A percentile compares a stretch with the other conserved stretches of the same genome.
Evolutionary conservation across 2,329 filamentous ascomycete genomes (phyloP).

Genomic region (Aureobasidium sp.): DNA sequence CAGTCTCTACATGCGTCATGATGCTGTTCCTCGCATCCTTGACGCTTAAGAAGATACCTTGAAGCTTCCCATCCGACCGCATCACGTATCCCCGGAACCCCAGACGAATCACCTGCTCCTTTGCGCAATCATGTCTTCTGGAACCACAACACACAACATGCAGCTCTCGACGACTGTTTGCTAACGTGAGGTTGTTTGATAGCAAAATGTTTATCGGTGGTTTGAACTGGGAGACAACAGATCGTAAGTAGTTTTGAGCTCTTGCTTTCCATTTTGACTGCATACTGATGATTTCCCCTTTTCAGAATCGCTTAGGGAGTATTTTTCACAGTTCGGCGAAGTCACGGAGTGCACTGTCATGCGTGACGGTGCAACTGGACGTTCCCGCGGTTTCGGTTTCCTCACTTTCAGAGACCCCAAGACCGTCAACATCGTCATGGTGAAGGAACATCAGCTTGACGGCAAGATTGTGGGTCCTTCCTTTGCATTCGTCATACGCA

Average conservation of each 20-base stretch:
- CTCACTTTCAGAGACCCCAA: constrained; percentile 96
- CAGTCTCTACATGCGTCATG: background rate
- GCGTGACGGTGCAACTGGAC: constrained; percentile 87
- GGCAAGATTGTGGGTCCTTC: constrained; percentile 79
- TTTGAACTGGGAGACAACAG: constrained; percentile 97
- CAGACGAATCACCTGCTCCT: background rate
- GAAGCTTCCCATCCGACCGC: background rate
- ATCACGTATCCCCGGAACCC: background rate
- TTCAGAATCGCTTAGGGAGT: constrained; percentile 87
- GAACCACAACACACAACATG: background rate
- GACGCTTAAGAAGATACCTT: background rate
- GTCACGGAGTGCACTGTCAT: constrained; percentile 99
- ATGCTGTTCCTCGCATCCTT: background rate
- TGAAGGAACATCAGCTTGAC: constrained; percentile 96
- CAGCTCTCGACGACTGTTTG: background rate
- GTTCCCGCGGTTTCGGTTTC: constrained; percentile 94
- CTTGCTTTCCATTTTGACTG: background rate
- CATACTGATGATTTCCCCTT: constrained; percentile 23
- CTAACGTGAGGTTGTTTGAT: constrained; percentile 22
- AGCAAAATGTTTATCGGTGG: constrained; percentile 99
- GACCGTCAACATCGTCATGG: constrained; percentile 98
- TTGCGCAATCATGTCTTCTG: constrained; percentile 11
- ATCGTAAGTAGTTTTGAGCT: constrained; percentile 54
- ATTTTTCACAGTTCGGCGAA: constrained; percentile 96
- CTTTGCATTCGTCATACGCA: background rate